Conservation (phyloP, 352 stramenopile genomes). For the Globisporangium middletonii region DNA sequence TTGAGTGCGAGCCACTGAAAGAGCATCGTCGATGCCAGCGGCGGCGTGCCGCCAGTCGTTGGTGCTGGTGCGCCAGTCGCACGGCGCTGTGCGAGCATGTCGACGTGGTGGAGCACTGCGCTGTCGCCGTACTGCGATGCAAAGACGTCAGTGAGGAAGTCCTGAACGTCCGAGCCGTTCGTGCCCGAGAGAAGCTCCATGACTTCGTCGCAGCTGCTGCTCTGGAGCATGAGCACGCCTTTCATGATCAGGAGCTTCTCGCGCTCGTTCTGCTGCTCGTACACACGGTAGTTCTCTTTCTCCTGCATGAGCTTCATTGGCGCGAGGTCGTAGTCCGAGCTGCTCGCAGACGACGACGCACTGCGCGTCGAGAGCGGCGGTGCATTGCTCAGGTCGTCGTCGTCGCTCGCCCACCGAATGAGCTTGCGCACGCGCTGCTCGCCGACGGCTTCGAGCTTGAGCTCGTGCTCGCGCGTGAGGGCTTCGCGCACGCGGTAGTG, state of each 20-base stretch:
- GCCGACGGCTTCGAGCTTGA: slow-evolving; percentile 35
- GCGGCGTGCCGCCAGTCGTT: slow-evolving; percentile 1
- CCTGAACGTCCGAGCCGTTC: slow-evolving; percentile 33
- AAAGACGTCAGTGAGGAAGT: slow-evolving; percentile 52
- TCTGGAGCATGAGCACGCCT: slow-evolving; percentile 58
- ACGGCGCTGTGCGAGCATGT: slow-evolving; percentile 22
- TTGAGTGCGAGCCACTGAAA: slow-evolving; percentile 76
- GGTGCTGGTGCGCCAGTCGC: neutral
- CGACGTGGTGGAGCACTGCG: slow-evolving; percentile 47
- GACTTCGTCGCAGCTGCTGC: slow-evolving; percentile 63
- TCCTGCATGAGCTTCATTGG: slow-evolving; percentile 41
- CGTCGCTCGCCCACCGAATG: slow-evolving; percentile 56
- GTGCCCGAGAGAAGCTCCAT: slow-evolving; percentile 53
- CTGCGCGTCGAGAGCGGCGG: slow-evolving; percentile 19
- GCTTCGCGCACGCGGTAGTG: slow-evolving; percentile 49
- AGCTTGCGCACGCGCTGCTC: slow-evolving; percentile 53
- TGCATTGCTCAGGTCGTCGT: slow-evolving; percentile 33
- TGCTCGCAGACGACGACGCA: slow-evolving; percentile 17
- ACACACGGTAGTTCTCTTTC: slow-evolving; percentile 75
- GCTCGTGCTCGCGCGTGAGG: slow-evolving; percentile 34
- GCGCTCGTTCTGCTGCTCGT: slow-evolving; percentile 51
- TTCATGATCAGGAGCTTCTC: slow-evolving; percentile 64
- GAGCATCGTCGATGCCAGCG: slow-evolving; percentile 24
- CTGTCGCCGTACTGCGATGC: slow-evolving; percentile 48
- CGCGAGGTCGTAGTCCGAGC: slow-evolving; percentile 1